phyloP scores from a whole-genome alignment of 495 filamentous ascomycete species.

The Amphirosellinia nigrospora region DNA sequence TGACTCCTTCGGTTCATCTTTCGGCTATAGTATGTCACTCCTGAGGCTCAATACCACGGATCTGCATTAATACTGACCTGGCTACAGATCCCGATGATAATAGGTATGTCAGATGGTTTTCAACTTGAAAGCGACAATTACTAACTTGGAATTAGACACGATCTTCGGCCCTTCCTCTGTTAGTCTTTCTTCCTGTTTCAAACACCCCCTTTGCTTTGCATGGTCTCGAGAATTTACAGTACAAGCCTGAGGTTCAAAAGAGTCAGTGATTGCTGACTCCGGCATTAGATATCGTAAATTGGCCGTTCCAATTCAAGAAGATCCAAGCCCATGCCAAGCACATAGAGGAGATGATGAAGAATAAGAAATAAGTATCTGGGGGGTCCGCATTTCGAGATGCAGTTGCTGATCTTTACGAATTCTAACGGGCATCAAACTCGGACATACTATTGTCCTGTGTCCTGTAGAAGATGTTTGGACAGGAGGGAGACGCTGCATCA shows the following conservation, averaged over 20 bases:
- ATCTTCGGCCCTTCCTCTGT: constrained; percentile 4
- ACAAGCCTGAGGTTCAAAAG: not conserved
- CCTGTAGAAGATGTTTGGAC: too few species aligned
- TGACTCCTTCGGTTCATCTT: constrained; percentile 9
- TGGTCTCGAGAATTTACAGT: not conserved
- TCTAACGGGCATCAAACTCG: too few species aligned
- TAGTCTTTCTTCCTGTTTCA: not conserved
- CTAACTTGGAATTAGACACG: not conserved
- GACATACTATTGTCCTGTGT: too few species aligned
- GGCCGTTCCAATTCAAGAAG: constrained; percentile 13
- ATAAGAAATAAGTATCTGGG: not conserved
- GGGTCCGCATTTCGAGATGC: not conserved
- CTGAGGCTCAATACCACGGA: not conserved
- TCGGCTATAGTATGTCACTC: not conserved
- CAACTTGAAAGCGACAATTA: not conserved
- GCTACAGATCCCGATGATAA: constrained; percentile 4
- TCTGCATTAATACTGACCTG: not conserved
- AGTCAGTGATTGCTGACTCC: not conserved
- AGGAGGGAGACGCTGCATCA: too few species aligned
- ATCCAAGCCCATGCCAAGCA: not conserved
- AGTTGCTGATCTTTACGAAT: not conserved
- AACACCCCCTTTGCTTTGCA: not conserved
- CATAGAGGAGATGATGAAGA: not conserved
- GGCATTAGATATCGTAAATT: not conserved
- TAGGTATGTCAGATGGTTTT: not conserved